phyloP scores from a whole-genome alignment of 2,329 filamentous ascomycete species.

The Neoscytalidium dimidiatum region DNA sequence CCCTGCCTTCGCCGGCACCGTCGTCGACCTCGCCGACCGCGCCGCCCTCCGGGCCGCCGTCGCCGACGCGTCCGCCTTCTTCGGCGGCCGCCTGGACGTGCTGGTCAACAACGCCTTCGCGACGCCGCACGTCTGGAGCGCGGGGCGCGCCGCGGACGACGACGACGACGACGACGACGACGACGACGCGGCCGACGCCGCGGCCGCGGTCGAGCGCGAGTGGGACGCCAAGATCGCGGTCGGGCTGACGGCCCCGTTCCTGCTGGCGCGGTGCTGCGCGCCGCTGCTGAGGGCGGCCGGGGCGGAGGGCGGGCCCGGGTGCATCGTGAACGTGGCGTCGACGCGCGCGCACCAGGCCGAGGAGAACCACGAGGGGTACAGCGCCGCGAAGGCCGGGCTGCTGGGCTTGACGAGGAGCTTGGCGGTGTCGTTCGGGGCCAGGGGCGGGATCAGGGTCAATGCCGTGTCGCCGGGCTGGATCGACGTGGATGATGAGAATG shows the following conservation, averaged over 20 bases:
- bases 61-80: slow-evolving; percentile 37
- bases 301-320: slow-evolving; percentile 25
- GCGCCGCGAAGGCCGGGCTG: slow-evolving; percentile 53
- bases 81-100: slow-evolving; percentile 36
- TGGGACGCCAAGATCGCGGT: slow-evolving; percentile 38
- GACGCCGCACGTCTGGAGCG: slow-evolving; percentile 29
- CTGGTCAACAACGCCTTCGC: slow-evolving; percentile 40
- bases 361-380: slow-evolving; percentile 52
- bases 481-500: slow-evolving; percentile 48
- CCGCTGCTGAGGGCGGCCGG: slow-evolving; percentile 29
- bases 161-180: slow-evolving; percentile 28
- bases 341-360: slow-evolving; percentile 54
- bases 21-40: slow-evolving; percentile 42
- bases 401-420: slow-evolving; percentile 53
- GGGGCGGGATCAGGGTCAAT: slow-evolving; percentile 50
- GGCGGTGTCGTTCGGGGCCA: slow-evolving; percentile 47
- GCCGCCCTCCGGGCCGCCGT: slow-evolving; percentile 39
- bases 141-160: slow-evolving; percentile 25
- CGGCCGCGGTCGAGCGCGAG: slow-evolving; percentile 33
- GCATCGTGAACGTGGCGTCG: slow-evolving; percentile 51
- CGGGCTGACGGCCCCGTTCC: slow-evolving; percentile 36
- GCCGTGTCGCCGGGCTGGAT: slow-evolving; percentile 56
- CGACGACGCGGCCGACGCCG: slow-evolving; percentile 20
- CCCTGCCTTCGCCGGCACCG: slow-evolving; percentile 22
- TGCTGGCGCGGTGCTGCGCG: slow-evolving; percentile 34